A percentile compares a stretch with the other conserved stretches of the same genome.
Conservation (phyloP, 129 eudicot genomes). For the Lactuca saligna region DNA sequence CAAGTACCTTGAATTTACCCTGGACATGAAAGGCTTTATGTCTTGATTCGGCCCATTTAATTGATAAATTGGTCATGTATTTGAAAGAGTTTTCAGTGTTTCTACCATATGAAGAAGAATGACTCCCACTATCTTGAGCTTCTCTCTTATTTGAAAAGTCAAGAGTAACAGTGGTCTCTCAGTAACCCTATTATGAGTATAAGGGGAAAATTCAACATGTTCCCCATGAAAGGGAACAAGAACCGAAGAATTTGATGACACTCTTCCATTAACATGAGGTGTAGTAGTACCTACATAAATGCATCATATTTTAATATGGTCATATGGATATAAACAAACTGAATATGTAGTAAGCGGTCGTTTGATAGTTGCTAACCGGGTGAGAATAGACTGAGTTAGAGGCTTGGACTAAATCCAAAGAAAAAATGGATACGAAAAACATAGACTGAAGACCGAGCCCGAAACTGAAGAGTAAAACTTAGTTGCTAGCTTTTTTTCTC, state of each 20-base stretch:
- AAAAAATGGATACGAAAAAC: no score
- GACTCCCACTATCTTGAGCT: constrained; percentile 13
- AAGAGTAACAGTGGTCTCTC: constrained; percentile 27
- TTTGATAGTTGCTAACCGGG: no score
- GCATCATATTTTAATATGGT: no score
- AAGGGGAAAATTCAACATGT: background rate
- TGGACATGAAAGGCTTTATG: constrained; percentile 45
- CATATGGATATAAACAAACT: no score
- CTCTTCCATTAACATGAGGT: constrained; percentile 29
- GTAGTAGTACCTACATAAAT: background rate
- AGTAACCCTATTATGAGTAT: background rate
- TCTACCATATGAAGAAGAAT: constrained; percentile 37
- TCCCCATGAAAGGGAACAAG: constrained; percentile 21
- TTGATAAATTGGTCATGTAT: constrained; percentile 63
- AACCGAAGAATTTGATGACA: constrained; percentile 22
- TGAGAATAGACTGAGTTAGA: no score
- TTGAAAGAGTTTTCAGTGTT: constrained; percentile 68
- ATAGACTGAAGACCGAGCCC: no score
- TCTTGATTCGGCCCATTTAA: constrained; percentile 47
- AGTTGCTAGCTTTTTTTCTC: no score
- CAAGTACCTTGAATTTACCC: constrained; percentile 79
- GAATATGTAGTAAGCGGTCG: no score
- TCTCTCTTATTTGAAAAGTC: no score
- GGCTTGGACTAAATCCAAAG: no score
- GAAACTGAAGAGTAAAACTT: no score